A percentile compares a stretch with the other conserved stretches of the same genome.
Evolutionary conservation across 768 basidiomycete genomes (phyloP).

Genomic region (Kwoniella dendrophila): DNA sequence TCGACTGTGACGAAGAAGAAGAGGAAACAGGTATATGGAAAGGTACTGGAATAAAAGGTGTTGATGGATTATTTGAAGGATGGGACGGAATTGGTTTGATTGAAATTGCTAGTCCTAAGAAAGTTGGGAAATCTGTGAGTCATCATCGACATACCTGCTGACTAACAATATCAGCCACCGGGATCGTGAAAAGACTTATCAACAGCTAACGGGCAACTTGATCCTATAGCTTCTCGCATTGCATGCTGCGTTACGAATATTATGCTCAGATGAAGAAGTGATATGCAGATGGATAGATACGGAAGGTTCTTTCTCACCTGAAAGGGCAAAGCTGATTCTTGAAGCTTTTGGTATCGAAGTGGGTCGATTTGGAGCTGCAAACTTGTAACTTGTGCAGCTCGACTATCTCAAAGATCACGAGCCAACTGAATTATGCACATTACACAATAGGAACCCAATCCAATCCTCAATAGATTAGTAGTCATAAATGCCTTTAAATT

Average conservation of each 20-base stretch:
- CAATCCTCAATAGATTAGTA: slow-evolving; percentile 29
- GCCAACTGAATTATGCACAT: neutral
- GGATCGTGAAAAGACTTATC: neutral
- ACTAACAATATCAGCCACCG: neutral
- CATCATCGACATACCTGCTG: neutral
- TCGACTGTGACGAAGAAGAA: neutral
- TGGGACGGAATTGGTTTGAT: slow-evolving; percentile 42
- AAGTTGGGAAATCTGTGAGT: slow-evolving; percentile 48
- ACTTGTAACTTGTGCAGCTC: neutral
- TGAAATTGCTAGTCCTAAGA: slow-evolving; percentile 41
- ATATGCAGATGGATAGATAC: slow-evolving; percentile 52
- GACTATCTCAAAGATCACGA: too few species aligned
- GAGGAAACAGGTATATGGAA: slow-evolving; percentile 27
- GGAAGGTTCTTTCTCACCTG: slow-evolving; percentile 46
- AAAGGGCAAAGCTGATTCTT: slow-evolving; percentile 39
- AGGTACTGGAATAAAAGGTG: slow-evolving; percentile 32
- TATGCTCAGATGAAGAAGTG: slow-evolving; percentile 27
- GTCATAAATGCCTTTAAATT: slow-evolving; percentile 40
- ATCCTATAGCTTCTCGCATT: slow-evolving; percentile 45
- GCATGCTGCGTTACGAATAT: slow-evolving; percentile 35
- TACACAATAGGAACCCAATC: slow-evolving; percentile 21
- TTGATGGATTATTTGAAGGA: slow-evolving; percentile 37
- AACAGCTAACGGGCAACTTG: neutral
- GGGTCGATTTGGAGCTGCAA: slow-evolving; percentile 4
- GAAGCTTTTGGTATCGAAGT: slow-evolving; percentile 30